Evolutionary conservation across 257 asterid genomes (phyloP).

Genomic region (Solanum piurae): DNA sequence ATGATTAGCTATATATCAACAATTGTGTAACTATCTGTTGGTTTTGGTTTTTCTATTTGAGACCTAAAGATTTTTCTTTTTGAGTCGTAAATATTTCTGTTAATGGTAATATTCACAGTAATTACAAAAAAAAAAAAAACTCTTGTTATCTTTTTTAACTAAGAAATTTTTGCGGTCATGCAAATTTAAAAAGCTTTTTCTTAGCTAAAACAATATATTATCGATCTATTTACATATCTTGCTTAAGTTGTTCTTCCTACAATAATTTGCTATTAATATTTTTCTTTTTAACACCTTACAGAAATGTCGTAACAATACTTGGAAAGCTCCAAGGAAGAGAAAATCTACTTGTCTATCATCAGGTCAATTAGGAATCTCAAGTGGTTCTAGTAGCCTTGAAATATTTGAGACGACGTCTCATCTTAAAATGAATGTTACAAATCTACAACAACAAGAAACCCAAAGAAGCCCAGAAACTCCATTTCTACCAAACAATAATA

Average conservation of each 20-base stretch:
- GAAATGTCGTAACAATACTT: constrained; percentile 20
- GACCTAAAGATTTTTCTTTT: too few relatives aligned
- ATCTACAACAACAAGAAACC: too few relatives aligned
- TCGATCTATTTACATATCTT: not conserved
- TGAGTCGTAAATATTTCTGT: too few relatives aligned
- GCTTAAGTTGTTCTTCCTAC: not conserved
- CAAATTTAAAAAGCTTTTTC: not conserved
- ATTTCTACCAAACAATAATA: not conserved
- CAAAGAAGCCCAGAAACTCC: not conserved
- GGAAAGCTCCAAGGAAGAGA: not conserved
- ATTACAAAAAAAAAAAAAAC: too few relatives aligned
- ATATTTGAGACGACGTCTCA: constrained; percentile 5
- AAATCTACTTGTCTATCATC: not conserved
- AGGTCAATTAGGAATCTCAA: not conserved
- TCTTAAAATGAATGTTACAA: not conserved
- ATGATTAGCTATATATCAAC: not conserved
- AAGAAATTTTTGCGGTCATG: not conserved
- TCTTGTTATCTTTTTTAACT: not conserved
- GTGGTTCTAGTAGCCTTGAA: not conserved
- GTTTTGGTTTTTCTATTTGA: too few relatives aligned
- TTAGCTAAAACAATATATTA: not conserved
- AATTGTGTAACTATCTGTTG: too few relatives aligned
- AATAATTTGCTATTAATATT: not conserved
- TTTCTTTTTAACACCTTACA: not conserved
- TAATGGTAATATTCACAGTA: too few relatives aligned